Conservation (phyloP, 208 protist genomes). For the Leishmania martiniquensis region DNA sequence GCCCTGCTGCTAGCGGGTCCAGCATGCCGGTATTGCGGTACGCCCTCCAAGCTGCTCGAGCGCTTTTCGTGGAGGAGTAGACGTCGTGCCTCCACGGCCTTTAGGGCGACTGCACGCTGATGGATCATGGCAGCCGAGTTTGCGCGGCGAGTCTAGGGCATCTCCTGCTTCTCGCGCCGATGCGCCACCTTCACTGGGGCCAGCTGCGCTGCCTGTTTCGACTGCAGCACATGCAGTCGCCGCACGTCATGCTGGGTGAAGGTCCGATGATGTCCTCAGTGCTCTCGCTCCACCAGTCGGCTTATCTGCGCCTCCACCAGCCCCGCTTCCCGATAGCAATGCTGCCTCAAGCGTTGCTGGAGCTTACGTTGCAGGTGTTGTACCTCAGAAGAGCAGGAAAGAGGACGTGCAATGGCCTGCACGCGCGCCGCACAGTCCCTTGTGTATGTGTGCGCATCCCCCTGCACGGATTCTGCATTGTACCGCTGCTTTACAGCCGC, state of each 20-base stretch:
- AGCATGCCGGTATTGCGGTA: constrained; percentile 21
- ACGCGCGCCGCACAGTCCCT: background rate
- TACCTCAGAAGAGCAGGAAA: constrained; percentile 17
- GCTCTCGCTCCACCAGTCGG: constrained; percentile 34
- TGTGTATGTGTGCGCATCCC: constrained; percentile 22
- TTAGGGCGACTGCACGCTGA: constrained; percentile 27
- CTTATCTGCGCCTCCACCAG: constrained; percentile 29
- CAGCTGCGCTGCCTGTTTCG: constrained; percentile 7
- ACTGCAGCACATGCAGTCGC: constrained; percentile 22
- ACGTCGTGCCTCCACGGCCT: constrained; percentile 20
- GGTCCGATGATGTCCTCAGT: constrained; percentile 20
- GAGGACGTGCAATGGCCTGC: background rate
- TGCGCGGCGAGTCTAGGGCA: constrained; percentile 15
- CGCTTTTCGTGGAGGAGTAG: constrained; percentile 13
- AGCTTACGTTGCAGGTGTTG: constrained; percentile 34
- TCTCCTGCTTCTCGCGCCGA: constrained; percentile 22
- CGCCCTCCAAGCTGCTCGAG: constrained; percentile 7
- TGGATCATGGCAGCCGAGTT: constrained; percentile 39
- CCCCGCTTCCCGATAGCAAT: constrained; percentile 50
- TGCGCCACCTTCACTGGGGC: constrained; percentile 11
- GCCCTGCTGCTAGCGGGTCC: constrained; percentile 22
- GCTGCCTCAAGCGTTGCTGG: constrained; percentile 37
- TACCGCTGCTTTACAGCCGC: constrained; percentile 37
- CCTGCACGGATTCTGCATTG: constrained; percentile 29
- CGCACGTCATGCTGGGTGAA: constrained; percentile 28